Evolutionary conservation across 2,329 filamentous ascomycete genomes (phyloP).

Genomic region (Sclerotinia subarctica): DNA sequence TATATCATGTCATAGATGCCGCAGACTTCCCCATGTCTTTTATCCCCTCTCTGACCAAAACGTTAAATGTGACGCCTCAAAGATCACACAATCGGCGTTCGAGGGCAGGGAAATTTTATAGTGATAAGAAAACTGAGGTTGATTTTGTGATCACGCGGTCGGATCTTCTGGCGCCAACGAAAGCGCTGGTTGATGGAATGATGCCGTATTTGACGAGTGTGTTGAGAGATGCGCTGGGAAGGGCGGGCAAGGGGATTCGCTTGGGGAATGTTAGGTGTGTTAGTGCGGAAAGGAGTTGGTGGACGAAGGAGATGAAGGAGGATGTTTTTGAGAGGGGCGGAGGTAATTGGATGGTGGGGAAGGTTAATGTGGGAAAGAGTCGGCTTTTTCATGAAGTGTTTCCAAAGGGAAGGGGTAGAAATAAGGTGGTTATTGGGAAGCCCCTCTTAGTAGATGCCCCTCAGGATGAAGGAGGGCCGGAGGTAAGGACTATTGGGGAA

Average conservation of each 20-base stretch:
- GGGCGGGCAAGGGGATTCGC: constrained; percentile 65
- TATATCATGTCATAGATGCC: constrained; percentile 93
- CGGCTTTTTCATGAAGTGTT: constrained; percentile 84
- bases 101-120: constrained; percentile 60
- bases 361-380: constrained; percentile 96
- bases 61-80: constrained; percentile 69
- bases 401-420: constrained; percentile 61
- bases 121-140: constrained; percentile 69
- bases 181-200: constrained; percentile 77
- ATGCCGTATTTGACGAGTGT: constrained; percentile 82
- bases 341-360: constrained; percentile 94
- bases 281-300: constrained; percentile 83
- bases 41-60: constrained; percentile 68
- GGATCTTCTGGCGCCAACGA: constrained; percentile 79
- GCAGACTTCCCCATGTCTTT: constrained; percentile 96
- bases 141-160: constrained; percentile 89
- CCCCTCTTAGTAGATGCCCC: not conserved
- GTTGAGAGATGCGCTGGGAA: constrained; percentile 71
- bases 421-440: constrained; percentile 15
- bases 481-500: not conserved
- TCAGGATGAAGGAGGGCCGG: not conserved
- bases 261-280: constrained; percentile 85
- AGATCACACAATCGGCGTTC: constrained; percentile 79
- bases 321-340: constrained; percentile 81
- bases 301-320: constrained; percentile 82